Percentiles rank a stretch among this genome's conserved stretches.
These are phyloP conservation scores for Symmetrospora coprosmae DNA, from an alignment of 768 basidiomycete genomes.

Conservation along the genomic window DNA sequence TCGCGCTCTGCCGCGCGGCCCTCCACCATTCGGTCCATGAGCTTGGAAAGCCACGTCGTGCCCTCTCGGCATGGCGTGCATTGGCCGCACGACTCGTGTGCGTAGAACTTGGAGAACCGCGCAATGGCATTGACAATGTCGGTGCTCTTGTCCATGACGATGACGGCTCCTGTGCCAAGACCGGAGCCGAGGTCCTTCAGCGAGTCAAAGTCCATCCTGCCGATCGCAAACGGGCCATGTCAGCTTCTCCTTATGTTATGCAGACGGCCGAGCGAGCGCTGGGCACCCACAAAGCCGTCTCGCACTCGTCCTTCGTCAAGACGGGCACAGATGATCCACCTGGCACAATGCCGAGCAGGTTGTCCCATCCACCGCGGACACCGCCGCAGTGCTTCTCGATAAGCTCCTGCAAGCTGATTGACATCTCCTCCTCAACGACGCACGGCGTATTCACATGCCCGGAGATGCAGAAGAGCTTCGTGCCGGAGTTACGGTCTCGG, in stretches of 20 bases:
- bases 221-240: neutral
- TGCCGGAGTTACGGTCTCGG: constrained; percentile 79
- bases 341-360: constrained; percentile 88
- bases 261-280: too few species aligned
- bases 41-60: constrained; percentile 99
- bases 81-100: constrained; percentile 96
- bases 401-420: constrained; percentile 81
- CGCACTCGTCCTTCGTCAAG: constrained; percentile 64
- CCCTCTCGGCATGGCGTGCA: constrained; percentile 58
- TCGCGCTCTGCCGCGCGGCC: constrained; percentile 81
- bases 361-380: constrained; percentile 87
- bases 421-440: constrained; percentile 98
- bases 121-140: constrained; percentile 90
- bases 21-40: constrained; percentile 94
- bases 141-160: constrained; percentile 96
- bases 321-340: constrained; percentile 91
- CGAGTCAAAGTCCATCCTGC: constrained; percentile 94
- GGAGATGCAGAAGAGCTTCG: constrained; percentile 91
- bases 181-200: constrained; percentile 92
- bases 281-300: constrained; percentile 70
- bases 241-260: neutral
- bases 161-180: constrained; percentile 93
- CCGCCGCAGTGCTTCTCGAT: constrained; percentile 96
- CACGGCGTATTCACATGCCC: constrained; percentile 98
- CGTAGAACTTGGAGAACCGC: constrained; percentile 90